Base-by-base conservation (phyloP, 2,329 filamentous ascomycete species). In the Colletotrichum cuscutae region DNA sequence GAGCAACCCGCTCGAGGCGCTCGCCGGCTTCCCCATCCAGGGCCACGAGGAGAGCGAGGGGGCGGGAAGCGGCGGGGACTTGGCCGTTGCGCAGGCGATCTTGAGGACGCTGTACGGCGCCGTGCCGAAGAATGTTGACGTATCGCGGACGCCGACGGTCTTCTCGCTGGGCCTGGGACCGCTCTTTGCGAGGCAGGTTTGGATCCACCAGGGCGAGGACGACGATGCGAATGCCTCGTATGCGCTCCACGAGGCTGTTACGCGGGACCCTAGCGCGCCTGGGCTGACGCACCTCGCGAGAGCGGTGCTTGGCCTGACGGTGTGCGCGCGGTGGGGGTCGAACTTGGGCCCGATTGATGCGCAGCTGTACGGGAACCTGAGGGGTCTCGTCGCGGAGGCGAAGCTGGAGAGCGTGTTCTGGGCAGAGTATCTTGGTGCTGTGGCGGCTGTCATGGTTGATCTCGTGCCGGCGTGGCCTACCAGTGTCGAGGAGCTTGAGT, bases 271-370 rank as follows among this genome's bases (percentile, higher is more conserved):
- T 1, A 88, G 89, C 15, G 87, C 89, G 1, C 94, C 96, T 52
- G 94, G 94, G 0, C 83, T 97, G 30, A 91, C 90, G 1, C 95
- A 98, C 79, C 81, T 90, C 57, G 88, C 91, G 63, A 89, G 95
- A 13, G 92, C 93, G 0, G 81, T 94, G 2, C 85, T 98, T 3
- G 94, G 90, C 0, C 84, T 97, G 4, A 88, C 92, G 1, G 85
- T 94, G 1, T 95, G 91, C 76, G 91, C 93, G 58, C 87, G 95
- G 76, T 97, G 94, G 90, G 93, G 91, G 22, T 91, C 90, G 2
- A 88, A 89, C 59, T 78, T 91, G 4, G 85, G 85, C 0, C 85
- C 86, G 1, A 79, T 83, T 0, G 89, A 92, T 73, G 77, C 78
- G 15, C 79, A 81, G 58, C 79, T 89, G 13, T 82, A 85, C 70